phyloP scores from a whole-genome alignment of 164 flowering plant genomes.

The Litsea cubeba region DNA sequence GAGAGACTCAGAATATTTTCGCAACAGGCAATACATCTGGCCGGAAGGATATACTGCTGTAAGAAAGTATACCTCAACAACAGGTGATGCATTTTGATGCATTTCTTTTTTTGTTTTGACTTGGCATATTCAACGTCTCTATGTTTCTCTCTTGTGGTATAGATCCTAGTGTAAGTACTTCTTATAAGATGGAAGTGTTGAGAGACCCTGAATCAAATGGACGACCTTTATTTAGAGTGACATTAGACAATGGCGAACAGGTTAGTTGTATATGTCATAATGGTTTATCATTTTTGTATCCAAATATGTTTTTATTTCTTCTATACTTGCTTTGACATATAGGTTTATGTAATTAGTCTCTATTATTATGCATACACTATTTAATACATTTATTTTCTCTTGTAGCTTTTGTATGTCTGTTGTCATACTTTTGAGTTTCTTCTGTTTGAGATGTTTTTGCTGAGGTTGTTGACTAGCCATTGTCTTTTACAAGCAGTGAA shows the following conservation, averaged over 20 bases:
- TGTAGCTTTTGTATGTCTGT: too few species aligned
- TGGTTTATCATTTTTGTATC: background rate
- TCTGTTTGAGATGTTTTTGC: too few species aligned
- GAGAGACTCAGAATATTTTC: slow-evolving; percentile 58
- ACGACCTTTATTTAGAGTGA: slow-evolving; percentile 73
- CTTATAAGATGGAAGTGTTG: slow-evolving; percentile 77
- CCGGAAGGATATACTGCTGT: slow-evolving; percentile 76
- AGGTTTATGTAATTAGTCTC: background rate
- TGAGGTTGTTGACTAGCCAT: too few species aligned
- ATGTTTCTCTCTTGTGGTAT: slow-evolving; percentile 11
- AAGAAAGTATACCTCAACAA: slow-evolving; percentile 54
- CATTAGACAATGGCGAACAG: slow-evolving; percentile 60
- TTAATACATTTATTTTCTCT: background rate
- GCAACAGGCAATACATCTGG: slow-evolving; percentile 45
- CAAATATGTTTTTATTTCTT: too few species aligned
- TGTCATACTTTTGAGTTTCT: too few species aligned
- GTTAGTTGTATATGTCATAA: slow-evolving; percentile 23
- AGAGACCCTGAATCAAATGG: slow-evolving; percentile 50
- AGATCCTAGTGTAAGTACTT: slow-evolving; percentile 41
- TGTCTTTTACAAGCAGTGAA: too few species aligned
- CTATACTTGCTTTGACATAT: background rate
- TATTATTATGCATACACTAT: background rate
- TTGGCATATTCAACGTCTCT: background rate
- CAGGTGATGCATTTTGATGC: slow-evolving; percentile 29
- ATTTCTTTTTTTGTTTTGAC: background rate